These are phyloP conservation scores for Mallotus nudiflorus DNA, from an alignment of 345 rosid species.

Conservation along the genomic window DNA sequence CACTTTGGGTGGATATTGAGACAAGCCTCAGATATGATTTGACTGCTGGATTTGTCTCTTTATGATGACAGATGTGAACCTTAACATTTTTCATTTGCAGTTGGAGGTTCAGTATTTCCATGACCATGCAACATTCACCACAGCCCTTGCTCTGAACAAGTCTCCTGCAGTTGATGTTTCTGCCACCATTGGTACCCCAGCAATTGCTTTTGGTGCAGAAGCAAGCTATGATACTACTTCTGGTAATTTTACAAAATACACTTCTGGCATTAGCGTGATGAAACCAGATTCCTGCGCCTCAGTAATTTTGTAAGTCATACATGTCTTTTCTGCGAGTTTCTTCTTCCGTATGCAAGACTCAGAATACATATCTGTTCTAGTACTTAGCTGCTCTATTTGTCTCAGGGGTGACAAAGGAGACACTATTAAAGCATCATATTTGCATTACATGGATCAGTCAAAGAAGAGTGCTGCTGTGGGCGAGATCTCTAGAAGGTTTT, in stretches of 20 bases:
- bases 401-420: slow-evolving; percentile 93
- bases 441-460: slow-evolving; percentile 62
- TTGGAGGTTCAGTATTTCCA: slow-evolving; percentile 86
- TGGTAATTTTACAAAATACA: slow-evolving; percentile 75
- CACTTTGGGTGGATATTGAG: background rate
- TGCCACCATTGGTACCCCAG: slow-evolving; percentile 77
- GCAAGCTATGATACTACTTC: slow-evolving; percentile 75
- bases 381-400: background rate
- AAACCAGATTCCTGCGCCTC: slow-evolving; percentile 79
- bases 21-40: background rate
- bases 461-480: slow-evolving; percentile 70
- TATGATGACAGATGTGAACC: background rate
- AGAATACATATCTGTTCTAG: background rate
- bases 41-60: background rate
- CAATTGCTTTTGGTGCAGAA: slow-evolving; percentile 89
- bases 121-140: slow-evolving; percentile 69
- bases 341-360: background rate
- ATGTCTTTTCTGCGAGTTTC: background rate
- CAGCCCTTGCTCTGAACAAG: slow-evolving; percentile 68
- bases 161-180: slow-evolving; percentile 68
- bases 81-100: slow-evolving; percentile 39
- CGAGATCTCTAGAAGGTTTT: slow-evolving; percentile 79
- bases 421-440: slow-evolving; percentile 67
- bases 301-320: slow-evolving; percentile 60
- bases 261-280: slow-evolving; percentile 68